These are phyloP conservation scores for Globisporangium sylvaticum DNA, from an alignment of 352 stramenopile species.

Conservation along the genomic window DNA sequence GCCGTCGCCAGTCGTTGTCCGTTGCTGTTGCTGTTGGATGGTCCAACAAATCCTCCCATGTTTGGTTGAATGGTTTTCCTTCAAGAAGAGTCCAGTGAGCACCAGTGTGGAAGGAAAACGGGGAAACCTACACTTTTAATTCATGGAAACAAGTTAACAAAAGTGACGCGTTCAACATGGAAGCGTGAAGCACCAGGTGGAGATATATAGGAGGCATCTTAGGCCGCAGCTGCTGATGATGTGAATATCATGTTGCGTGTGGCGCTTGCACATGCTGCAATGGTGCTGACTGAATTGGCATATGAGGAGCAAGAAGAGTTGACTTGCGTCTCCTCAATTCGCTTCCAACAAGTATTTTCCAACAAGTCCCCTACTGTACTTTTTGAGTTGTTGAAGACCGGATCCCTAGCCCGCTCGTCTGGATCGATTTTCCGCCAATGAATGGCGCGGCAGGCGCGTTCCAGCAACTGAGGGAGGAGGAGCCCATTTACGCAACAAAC, in stretches of 20 bases:
- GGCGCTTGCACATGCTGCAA: too few species aligned
- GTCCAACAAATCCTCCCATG: too few species aligned
- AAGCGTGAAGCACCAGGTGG: not conserved
- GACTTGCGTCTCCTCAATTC: not conserved
- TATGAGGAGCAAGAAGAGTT: too few species aligned
- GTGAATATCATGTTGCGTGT: too few species aligned
- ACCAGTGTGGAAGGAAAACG: too few species aligned
- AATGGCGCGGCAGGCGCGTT: not conserved
- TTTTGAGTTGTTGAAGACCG: not conserved
- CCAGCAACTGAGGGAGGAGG: not conserved
- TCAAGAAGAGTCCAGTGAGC: conserved; percentile 1
- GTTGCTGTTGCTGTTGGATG: not conserved
- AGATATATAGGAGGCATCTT: too few species aligned
- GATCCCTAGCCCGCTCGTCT: not conserved
- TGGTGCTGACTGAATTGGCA: too few species aligned
- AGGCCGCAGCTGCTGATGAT: too few species aligned
- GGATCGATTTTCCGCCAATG: conserved; percentile 1
- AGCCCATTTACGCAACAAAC: not conserved
- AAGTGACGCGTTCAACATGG: not conserved
- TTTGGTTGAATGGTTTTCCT: not conserved
- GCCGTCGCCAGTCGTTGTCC: too few species aligned
- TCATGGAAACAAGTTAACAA: not conserved
- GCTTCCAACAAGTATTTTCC: not conserved
- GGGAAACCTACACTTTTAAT: not conserved
- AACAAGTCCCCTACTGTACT: not conserved